Percentiles rank a stretch among this genome's conserved stretches.
Evolutionary conservation across 805 yeast species (phyloP).

Genomic region (Pichia membranifaciens): DNA sequence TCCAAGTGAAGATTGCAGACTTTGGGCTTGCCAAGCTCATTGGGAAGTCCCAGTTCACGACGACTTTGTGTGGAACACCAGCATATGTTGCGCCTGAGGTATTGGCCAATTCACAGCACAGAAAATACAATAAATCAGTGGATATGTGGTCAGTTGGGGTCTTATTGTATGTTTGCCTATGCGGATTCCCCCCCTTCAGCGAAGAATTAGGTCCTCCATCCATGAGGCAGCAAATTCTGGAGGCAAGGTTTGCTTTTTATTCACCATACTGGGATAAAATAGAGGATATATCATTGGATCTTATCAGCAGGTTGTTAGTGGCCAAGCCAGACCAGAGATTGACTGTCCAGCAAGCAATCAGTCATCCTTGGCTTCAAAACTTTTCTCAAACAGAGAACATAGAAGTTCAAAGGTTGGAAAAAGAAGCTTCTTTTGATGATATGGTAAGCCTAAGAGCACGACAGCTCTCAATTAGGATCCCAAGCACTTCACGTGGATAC

Average conservation of each 20-base stretch:
- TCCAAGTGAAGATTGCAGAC: conserved; percentile 71
- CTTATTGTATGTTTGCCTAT: conserved; percentile 66
- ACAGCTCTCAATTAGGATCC: conserved; percentile 22
- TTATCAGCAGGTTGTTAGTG: conserved; percentile 56
- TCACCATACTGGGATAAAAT: conserved; percentile 77
- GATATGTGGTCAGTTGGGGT: conserved; percentile 85
- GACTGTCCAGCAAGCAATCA: conserved; percentile 34
- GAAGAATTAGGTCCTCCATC: conserved; percentile 77
- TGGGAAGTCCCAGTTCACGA: conserved; percentile 68
- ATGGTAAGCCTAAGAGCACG: conserved; percentile 9
- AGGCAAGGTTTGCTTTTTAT: conserved; percentile 65
- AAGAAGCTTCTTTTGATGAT: conserved; percentile 3
- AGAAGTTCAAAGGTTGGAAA: neutral
- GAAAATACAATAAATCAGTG: conserved; percentile 62
- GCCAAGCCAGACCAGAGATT: conserved; percentile 44
- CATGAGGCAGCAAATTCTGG: conserved; percentile 67
- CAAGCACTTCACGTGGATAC: conserved; percentile 22
- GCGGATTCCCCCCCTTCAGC: conserved; percentile 83
- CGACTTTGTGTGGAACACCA: conserved; percentile 80
- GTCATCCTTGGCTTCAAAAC: conserved; percentile 40
- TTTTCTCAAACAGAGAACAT: neutral
- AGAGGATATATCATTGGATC: conserved; percentile 57
- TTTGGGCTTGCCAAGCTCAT: conserved; percentile 69
- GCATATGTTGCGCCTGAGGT: conserved; percentile 87
- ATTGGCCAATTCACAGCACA: conserved; percentile 40